Evolutionary conservation across 768 basidiomycete species (phyloP), one percentile per base, ranked within the genome.

Genomic region (Lactarius trivialis): DNA sequence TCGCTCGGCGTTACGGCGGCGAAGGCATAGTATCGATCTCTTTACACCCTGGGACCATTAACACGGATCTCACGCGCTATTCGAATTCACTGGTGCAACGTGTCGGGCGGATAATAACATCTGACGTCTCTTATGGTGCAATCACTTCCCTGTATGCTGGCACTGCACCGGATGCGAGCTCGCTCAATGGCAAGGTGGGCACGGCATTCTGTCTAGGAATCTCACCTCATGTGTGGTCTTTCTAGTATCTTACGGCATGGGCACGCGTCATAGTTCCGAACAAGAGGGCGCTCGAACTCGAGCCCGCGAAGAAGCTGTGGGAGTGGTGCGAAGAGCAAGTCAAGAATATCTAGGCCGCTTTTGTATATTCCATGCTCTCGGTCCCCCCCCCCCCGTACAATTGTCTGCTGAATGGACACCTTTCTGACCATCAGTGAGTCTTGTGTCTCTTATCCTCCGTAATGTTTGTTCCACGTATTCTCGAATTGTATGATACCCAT

Each of bases 1-100:
- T 82, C 19, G 67, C 71, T 4, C 69, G 76, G 36, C 69, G 78
- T 56, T 81, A 80, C 67, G 75, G 70, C 2, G 73, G 73, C 21
- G 70, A 79, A 60, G 81, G 79, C 9, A 76, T 82, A 45, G 67
- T 80, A 1, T 79, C 80, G 0, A 72, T 71, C 1, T 70, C 79
- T 2, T 53, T 81, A 30, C 75, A 81, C 58, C 80, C 64, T n/a
- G 64, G 64, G 30, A 7, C 14, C n/a, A 56, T 67, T 52, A 12
- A 65, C 12, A 65, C 65, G 26, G 65, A 67, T 54, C 60, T 67
- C 8, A 0, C 39, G 49, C 63, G 65, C n/a, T 4, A 58, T 34
- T 32, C 54, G 5, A 28, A 26, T 36, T 36, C 21, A 1, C 26
- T 65, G 24, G 4, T 37, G 3, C 45, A 52, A 54, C 33, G 34